Percentiles rank a stretch among this genome's conserved stretches.
Evolutionary conservation across 768 basidiomycete species (phyloP).

Genomic region (Galerina sulciceps): DNA sequence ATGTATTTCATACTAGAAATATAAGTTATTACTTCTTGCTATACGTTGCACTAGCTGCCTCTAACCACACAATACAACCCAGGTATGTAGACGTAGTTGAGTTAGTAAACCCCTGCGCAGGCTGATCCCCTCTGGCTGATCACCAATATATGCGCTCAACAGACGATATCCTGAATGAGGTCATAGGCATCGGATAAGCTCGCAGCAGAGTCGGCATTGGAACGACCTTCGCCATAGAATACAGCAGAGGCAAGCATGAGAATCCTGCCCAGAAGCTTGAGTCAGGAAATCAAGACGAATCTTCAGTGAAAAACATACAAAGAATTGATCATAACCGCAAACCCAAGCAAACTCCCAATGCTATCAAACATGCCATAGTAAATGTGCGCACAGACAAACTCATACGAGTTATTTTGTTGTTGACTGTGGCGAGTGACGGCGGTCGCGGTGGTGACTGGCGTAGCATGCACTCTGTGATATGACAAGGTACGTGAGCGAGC

Average conservation of each 20-base stretch:
- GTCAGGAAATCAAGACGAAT: slow-evolving; percentile 6
- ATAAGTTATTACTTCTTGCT: no score
- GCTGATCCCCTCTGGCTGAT: no score
- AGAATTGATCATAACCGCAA: slow-evolving; percentile 89
- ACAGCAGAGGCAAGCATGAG: slow-evolving; percentile 83
- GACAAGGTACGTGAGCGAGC: no score
- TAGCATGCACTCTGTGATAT: no score
- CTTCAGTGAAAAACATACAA: slow-evolving; percentile 48
- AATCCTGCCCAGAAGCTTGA: slow-evolving; percentile 51
- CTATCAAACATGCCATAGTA: slow-evolving; percentile 72
- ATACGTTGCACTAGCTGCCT: no score
- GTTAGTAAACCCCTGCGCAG: no score
- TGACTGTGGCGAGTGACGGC: slow-evolving; percentile 53
- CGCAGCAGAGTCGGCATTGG: slow-evolving; percentile 47
- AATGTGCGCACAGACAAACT: slow-evolving; percentile 65
- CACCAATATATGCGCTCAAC: no score
- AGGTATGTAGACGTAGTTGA: no score
- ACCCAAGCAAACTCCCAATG: slow-evolving; percentile 70
- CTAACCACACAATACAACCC: no score
- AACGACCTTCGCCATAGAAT: slow-evolving; percentile 55
- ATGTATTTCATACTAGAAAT: no score
- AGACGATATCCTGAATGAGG: slow-evolving; percentile 68
- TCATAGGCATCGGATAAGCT: slow-evolving; percentile 86
- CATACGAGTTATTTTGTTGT: slow-evolving; percentile 56
- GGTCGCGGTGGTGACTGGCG: slow-evolving; percentile 33